Base-by-base conservation (phyloP, 345 rosid species). In the Excoecaria agallocha region DNA sequence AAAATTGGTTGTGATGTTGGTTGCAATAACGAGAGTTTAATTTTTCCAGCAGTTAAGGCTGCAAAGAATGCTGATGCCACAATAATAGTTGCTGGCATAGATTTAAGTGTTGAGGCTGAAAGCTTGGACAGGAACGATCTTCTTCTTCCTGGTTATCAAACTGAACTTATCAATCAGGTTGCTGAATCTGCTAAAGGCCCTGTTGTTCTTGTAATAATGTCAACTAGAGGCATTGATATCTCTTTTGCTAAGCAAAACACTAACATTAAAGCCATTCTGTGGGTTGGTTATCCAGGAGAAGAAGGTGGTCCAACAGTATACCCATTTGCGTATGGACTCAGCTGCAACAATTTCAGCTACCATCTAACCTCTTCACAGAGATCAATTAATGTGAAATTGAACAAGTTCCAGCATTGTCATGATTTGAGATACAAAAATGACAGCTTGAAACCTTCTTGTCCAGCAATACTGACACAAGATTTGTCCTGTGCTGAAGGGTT, bases 221-320 rank as follows among this genome's bases (percentile, higher is more conserved):
- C 91, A 0, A 91, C 82, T 0, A 90, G 91, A 19, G 85, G 87
- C 1, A 68, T 90, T 0, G 96, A 89, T 71, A 77, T 90, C 45
- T 71, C 85, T 0, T 89, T 86, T 12, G 86, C 85, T 20, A 83
- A 79, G 74, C 39, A 71, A 0, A 78, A 85, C 48, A 16, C 24
- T 0, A 84, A 83, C 1, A 81, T 89, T 35, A 24, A 66, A 0
- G 80, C 83, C 35, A 84, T 89, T 37, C 41, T 89, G 39, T 90
- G 96, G 93, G 96, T 81, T 11, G 93, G 95, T 39, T 86, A 86
- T 48, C 95, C 97, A 12, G 97, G 95, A 61, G 83, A 90, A 48
- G 86, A 85, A 64, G 97, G 97, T 6, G 93, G 91, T 12, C 59
- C 88, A 1, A 81, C 84, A 0, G 78, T 87, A 22, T 88, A 77